phyloP scores from a whole-genome alignment of 805 yeast species.

The Metschnikowia amazonensis region DNA sequence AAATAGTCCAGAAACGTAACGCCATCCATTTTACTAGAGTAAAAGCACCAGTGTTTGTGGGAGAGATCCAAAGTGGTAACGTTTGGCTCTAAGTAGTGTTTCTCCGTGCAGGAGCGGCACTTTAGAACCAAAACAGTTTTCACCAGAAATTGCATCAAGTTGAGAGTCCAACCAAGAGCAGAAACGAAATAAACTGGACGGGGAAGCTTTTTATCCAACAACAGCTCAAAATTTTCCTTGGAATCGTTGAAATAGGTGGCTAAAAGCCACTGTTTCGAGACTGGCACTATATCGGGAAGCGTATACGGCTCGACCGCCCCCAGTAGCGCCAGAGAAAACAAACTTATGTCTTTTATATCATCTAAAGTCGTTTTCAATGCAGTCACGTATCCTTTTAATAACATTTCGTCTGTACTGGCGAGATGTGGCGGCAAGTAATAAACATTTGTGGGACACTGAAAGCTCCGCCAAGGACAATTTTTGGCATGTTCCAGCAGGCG shows the following conservation, averaged over 20 bases:
- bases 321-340: constrained; percentile 1
- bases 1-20: constrained; percentile 22
- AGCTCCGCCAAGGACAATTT: constrained; percentile 36
- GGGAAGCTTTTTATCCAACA: constrained; percentile 25
- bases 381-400: constrained; percentile 28
- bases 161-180: constrained; percentile 35
- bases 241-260: constrained; percentile 29
- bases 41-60: constrained; percentile 39
- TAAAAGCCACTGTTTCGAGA: constrained; percentile 33
- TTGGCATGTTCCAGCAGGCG: constrained; percentile 24
- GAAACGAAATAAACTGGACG: constrained; percentile 35
- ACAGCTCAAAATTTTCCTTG: constrained; percentile 31
- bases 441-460: constrained; percentile 31
- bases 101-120: constrained; percentile 37
- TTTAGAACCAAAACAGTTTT: constrained; percentile 28
- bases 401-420: constrained; percentile 25
- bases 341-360: constrained; percentile 15
- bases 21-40: constrained; percentile 15
- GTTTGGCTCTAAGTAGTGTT: constrained; percentile 24
- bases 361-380: constrained; percentile 28
- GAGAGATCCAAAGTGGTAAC: constrained; percentile 11
- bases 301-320: constrained; percentile 1
- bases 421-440: constrained; percentile 36
- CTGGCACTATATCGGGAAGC: constrained; percentile 16
- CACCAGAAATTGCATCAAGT: constrained; percentile 27